These are phyloP conservation scores for Escovopsis sp. DNA, from an alignment of 2,329 filamentous ascomycete genomes.

Conservation along the genomic window DNA sequence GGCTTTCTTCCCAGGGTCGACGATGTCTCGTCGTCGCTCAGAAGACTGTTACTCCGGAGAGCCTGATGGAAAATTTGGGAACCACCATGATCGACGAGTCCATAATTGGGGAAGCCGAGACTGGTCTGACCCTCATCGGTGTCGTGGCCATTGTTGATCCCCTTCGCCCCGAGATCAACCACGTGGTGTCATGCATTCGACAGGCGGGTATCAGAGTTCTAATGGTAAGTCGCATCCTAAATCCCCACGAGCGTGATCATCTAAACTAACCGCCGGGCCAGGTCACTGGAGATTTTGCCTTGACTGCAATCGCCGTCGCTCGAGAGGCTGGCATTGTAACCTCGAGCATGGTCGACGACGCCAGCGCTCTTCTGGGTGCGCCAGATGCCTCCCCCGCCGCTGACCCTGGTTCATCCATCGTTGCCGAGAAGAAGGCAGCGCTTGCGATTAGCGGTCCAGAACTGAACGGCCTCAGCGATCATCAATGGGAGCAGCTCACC, in stretches of 20 bases:
- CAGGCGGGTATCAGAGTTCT: conserved; percentile 60
- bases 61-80: conserved; percentile 24
- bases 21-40: conserved; percentile 52
- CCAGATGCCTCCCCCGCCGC: too few species aligned
- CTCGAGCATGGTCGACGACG: conserved; percentile 35
- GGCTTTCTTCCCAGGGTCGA: conserved; percentile 54
- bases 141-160: conserved; percentile 69
- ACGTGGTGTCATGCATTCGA: conserved; percentile 50
- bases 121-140: conserved; percentile 54
- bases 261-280: conserved; percentile 8
- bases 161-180: conserved; percentile 56
- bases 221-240: conserved; percentile 38
- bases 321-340: conserved; percentile 58
- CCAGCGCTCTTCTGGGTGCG: conserved; percentile 15
- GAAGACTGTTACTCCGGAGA: conserved; percentile 33
- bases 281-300: conserved; percentile 63
- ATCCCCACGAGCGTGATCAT: too few species aligned
- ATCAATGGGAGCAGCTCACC: conserved; percentile 53
- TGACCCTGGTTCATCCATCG: too few species aligned
- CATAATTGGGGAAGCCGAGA: conserved; percentile 36
- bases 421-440: conserved; percentile 19
- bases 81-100: conserved; percentile 37
- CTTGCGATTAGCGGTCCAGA: conserved; percentile 53
- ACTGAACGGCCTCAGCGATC: conserved; percentile 47
- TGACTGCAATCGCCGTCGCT: conserved; percentile 61